Base-by-base conservation (phyloP, 1,284 basidiomycete species). In the Ganoderma resinaceum region DNA sequence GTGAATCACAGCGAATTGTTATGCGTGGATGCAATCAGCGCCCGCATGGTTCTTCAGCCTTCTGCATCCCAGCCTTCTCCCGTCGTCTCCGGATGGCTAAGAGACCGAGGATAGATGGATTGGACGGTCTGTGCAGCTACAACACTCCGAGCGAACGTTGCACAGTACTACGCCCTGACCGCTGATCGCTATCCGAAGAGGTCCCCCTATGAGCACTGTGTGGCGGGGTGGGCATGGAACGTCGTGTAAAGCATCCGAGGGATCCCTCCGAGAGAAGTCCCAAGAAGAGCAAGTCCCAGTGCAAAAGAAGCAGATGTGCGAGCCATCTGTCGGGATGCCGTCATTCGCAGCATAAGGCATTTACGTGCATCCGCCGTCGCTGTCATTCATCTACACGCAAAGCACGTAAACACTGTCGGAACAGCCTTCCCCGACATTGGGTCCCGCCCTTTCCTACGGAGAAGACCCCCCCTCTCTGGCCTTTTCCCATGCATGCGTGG, bases 301-400 rank as follows among this genome's bases (percentile, higher is more conserved):
- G 53, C 53, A 18, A 33, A 55, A 55, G 53, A 55, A 55, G 53
- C 53, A 7, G 29, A 55, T 55, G 31, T 37, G 55, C 33, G 35
- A 58, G 33, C 55, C 8, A 58, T 37, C 55, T 58, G 31, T 58
- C 55, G 55, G 55, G 55, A 37, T 58, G 55, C 55, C 55, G 55
- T 58, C 67, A 57, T 40, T 53, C 31, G 43, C 35, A 53, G 18
- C 20, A 18, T 26, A 57, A 18, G 37, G 52, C 52, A 31, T 33
- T 33, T 55, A 55, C 52, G 29, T 31, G 31, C 23, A 26, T 52
- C 43, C 46, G 46, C 46, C 4, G 46, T 6, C 46, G 23, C 46
- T 26, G 46, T 14, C 46, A 49, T 49, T 23, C 46, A 18, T 18
- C n/a, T n/a, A n/a, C 46, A 23, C 11, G 14, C 6, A 18, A 18